phyloP scores from a whole-genome alignment of 768 basidiomycete genomes.

The Tephrocybe sp. region DNA sequence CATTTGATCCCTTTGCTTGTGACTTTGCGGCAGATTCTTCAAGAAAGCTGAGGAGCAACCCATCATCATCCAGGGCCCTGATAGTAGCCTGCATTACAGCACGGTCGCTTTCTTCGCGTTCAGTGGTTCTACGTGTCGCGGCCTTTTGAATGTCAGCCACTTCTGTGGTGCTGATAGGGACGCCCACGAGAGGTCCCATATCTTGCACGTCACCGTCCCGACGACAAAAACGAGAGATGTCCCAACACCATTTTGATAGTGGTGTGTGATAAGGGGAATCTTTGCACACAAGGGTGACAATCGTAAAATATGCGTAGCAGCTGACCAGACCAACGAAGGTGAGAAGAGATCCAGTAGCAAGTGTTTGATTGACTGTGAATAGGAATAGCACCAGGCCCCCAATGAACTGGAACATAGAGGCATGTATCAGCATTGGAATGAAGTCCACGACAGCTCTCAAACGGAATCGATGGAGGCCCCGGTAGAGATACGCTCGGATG shows the following conservation, averaged over 20 bases:
- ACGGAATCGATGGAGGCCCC: background rate
- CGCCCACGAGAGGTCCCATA: background rate
- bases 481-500: conserved; percentile 6
- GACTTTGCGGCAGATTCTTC: no score
- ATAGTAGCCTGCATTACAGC: background rate
- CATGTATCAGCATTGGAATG: conserved; percentile 8
- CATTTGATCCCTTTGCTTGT: no score
- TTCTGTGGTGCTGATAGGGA: background rate
- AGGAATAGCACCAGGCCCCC: conserved; percentile 2
- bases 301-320: background rate
- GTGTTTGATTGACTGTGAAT: background rate
- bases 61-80: background rate
- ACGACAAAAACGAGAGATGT: background rate
- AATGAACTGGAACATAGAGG: conserved; percentile 5
- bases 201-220: background rate
- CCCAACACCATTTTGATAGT: background rate
- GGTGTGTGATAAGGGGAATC: conserved; percentile 7
- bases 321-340: background rate
- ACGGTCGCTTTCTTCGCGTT: background rate
- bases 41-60: background rate
- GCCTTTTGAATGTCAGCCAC: background rate
- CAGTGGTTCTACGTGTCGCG: background rate
- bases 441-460: conserved; percentile 4
- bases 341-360: background rate
- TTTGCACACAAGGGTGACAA: background rate